phyloP scores from a whole-genome alignment of 148 eudicot species.

The Amaranthus hypochondriacus region DNA sequence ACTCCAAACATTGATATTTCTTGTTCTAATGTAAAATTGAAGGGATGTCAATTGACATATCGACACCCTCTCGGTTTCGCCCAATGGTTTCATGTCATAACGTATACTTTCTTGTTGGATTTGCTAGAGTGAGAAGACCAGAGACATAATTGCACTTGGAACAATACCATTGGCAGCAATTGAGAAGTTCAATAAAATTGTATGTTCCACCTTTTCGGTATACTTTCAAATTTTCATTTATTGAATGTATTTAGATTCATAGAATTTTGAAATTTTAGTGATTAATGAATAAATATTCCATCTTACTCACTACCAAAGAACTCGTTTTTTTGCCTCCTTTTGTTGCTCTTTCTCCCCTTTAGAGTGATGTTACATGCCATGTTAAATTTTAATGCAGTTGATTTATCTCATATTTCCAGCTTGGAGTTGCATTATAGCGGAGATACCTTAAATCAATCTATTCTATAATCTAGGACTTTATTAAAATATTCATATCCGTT shows the following conservation, averaged over 20 bases:
- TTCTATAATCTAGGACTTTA: not conserved
- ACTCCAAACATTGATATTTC: too few species aligned
- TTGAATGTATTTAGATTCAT: not conserved
- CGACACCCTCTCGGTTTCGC: too few species aligned
- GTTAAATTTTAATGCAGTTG: not conserved
- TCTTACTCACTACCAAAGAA: not conserved
- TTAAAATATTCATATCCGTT: not conserved
- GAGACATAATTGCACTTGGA: slow-evolving; percentile 81
- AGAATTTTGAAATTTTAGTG: not conserved
- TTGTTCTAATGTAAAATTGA: too few species aligned
- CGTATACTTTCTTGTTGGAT: slow-evolving; percentile 18
- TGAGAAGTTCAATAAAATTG: slow-evolving; percentile 80
- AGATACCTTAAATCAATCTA: not conserved
- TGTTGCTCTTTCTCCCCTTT: not conserved
- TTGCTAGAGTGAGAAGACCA: slow-evolving; percentile 73
- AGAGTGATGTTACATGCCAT: not conserved
- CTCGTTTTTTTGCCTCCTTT: not conserved
- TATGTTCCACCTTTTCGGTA: slow-evolving; percentile 36
- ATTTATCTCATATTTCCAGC: not conserved
- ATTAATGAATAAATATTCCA: not conserved
- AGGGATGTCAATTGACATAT: too few species aligned
- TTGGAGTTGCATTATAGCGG: not conserved
- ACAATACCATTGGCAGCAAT: slow-evolving; percentile 82
- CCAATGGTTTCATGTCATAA: too few species aligned
- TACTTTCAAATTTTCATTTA: not conserved